Evolutionary conservation across 768 basidiomycete species (phyloP).

Genomic region (Hydnum rufescens): DNA sequence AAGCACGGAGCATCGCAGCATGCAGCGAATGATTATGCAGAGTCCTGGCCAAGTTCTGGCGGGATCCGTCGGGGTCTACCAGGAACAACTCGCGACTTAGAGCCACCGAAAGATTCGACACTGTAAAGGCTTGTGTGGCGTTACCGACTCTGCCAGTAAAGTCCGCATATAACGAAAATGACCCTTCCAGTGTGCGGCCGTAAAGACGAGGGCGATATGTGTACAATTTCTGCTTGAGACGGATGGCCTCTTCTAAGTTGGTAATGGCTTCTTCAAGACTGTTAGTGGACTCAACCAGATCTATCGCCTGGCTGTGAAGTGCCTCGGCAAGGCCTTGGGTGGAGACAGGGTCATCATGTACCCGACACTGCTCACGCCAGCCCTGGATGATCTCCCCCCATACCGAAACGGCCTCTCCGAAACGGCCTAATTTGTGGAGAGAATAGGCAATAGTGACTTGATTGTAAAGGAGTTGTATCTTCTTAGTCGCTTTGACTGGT

Average conservation of each 20-base stretch:
- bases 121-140: background rate
- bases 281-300: background rate
- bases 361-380: background rate
- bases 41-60: background rate
- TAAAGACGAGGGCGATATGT: background rate
- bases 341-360: background rate
- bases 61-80: no score
- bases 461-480: background rate
- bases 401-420: background rate
- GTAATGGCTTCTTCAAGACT: background rate
- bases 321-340: background rate
- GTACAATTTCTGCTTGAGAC: background rate
- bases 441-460: background rate
- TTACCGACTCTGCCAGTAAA: background rate
- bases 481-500: background rate
- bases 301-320: background rate
- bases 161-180: background rate
- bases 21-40: background rate
- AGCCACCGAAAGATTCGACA: background rate
- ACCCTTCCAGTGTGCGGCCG: background rate
- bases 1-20: no score
- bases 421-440: background rate
- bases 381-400: background rate
- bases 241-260: background rate
- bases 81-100: background rate